Conservation (phyloP, 352 stramenopile species). For the Pythium dissimile region DNA sequence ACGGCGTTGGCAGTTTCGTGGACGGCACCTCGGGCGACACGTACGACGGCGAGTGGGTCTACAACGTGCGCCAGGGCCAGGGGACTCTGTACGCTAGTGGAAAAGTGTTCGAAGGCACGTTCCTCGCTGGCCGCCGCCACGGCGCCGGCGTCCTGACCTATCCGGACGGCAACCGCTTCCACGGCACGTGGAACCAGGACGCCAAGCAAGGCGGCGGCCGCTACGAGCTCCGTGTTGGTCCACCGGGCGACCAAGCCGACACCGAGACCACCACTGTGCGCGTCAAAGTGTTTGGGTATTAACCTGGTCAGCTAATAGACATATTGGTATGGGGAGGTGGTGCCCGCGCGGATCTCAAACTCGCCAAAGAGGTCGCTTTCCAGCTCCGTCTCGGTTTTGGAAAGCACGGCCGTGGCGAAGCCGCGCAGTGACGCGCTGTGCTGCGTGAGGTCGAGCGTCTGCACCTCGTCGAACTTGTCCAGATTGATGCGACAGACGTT, state of each 20-base stretch:
- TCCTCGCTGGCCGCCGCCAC: conserved; percentile 70
- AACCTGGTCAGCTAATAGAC: conserved; percentile 40
- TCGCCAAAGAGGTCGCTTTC: conserved; percentile 58
- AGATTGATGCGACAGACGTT: conserved; percentile 80
- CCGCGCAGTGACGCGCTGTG: conserved; percentile 41
- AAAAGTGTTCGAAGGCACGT: conserved; percentile 85
- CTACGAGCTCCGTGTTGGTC: conserved; percentile 49
- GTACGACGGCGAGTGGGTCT: conserved; percentile 78
- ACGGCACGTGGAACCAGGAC: conserved; percentile 86
- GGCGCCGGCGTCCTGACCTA: conserved; percentile 82
- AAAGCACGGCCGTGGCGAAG: conserved; percentile 52
- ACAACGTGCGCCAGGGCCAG: conserved; percentile 76
- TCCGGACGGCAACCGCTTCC: conserved; percentile 73
- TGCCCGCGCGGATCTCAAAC: conserved; percentile 62
- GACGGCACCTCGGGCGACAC: conserved; percentile 38
- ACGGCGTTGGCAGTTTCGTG: conserved; percentile 74
- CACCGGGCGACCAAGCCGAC: too few species aligned
- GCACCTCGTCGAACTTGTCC: conserved; percentile 74
- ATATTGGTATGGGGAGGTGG: conserved; percentile 64
- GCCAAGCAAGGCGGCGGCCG: conserved; percentile 82
- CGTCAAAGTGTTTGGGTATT: conserved; percentile 27
- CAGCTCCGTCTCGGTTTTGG: conserved; percentile 35
- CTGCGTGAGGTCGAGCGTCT: conserved; percentile 63
- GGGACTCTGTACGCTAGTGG: conserved; percentile 78
- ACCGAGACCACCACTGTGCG: conserved; percentile 5